These are phyloP conservation scores for Fusarium hostae DNA, from an alignment of 2,329 filamentous ascomycete species.

Conservation along the genomic window DNA sequence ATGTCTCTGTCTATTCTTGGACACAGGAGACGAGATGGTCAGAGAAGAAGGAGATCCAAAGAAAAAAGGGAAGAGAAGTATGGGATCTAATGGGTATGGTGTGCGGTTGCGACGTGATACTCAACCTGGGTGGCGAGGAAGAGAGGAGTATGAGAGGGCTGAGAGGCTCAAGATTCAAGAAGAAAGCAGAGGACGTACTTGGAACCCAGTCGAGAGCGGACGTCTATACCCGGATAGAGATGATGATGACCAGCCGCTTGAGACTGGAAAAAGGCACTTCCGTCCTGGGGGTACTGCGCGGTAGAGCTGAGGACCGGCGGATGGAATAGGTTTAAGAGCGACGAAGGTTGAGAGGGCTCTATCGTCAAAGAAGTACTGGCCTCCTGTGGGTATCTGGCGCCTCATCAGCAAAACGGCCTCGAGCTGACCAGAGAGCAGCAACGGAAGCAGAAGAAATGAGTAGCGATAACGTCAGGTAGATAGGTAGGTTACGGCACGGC, in stretches of 20 bases:
- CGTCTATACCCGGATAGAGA: constrained; percentile 62
- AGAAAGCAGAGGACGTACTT: constrained; percentile 57
- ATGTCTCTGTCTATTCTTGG: neutral
- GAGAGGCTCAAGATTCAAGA: neutral
- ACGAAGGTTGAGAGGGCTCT: constrained; percentile 63
- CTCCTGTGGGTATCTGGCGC: constrained; percentile 65
- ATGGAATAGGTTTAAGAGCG: constrained; percentile 64
- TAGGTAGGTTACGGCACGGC: constrained; percentile 31
- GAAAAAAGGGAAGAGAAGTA: neutral
- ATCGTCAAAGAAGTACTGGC: constrained; percentile 63
- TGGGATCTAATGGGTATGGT: neutral
- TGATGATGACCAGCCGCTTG: constrained; percentile 54
- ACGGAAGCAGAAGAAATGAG: constrained; percentile 22
- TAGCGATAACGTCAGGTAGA: constrained; percentile 19
- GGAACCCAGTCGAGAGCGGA: constrained; percentile 64
- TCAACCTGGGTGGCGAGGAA: constrained; percentile 3
- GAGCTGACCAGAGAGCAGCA: constrained; percentile 30
- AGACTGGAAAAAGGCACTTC: constrained; percentile 60
- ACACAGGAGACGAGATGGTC: neutral
- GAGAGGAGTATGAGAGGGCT: constrained; percentile 4
- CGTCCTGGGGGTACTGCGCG: constrained; percentile 62
- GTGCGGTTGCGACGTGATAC: neutral
- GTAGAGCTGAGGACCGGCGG: constrained; percentile 59
- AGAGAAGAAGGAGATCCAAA: neutral
- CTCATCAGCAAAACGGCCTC: constrained; percentile 43